Conservation (phyloP, 2,329 filamentous ascomycete genomes). For the Verticillium zaregamsianum region DNA sequence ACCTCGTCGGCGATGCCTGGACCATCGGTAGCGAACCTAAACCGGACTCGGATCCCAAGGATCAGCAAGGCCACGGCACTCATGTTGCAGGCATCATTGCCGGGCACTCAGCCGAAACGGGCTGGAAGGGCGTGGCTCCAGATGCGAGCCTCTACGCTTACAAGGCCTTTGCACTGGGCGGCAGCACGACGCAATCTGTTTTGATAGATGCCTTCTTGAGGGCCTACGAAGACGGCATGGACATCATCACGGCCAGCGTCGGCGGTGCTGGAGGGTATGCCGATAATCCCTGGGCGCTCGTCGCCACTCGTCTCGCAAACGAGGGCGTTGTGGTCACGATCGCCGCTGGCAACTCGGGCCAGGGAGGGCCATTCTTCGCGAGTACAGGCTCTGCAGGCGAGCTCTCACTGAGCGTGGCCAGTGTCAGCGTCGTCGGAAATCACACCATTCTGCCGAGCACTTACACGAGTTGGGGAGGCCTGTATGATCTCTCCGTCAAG, state of each 20-base stretch:
- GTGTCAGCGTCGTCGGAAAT: constrained; percentile 20
- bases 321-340: constrained; percentile 36
- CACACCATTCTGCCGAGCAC: constrained; percentile 20
- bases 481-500: constrained; percentile 28
- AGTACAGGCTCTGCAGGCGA: constrained; percentile 31
- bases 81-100: constrained; percentile 27
- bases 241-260: constrained; percentile 22
- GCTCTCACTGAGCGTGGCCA: constrained; percentile 34
- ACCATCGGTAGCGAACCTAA: constrained; percentile 20
- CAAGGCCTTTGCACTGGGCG: constrained; percentile 17
- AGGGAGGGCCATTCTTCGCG: constrained; percentile 32
- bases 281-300: constrained; percentile 30
- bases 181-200: constrained; percentile 9
- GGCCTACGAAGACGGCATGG: constrained; percentile 13
- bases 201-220: constrained; percentile 5
- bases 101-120: constrained; percentile 13
- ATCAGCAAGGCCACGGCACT: constrained; percentile 22
- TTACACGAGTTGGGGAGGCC: constrained; percentile 37
- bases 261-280: constrained; percentile 20
- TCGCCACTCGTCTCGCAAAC: constrained; percentile 34
- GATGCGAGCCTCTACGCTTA: constrained; percentile 16
- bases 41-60: constrained; percentile 28
- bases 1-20: constrained; percentile 35
- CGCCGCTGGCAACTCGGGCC: constrained; percentile 36
- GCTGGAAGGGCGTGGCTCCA: constrained; percentile 19